phyloP scores from a whole-genome alignment of 129 eudicot species.

The Cynara cardunculus region DNA sequence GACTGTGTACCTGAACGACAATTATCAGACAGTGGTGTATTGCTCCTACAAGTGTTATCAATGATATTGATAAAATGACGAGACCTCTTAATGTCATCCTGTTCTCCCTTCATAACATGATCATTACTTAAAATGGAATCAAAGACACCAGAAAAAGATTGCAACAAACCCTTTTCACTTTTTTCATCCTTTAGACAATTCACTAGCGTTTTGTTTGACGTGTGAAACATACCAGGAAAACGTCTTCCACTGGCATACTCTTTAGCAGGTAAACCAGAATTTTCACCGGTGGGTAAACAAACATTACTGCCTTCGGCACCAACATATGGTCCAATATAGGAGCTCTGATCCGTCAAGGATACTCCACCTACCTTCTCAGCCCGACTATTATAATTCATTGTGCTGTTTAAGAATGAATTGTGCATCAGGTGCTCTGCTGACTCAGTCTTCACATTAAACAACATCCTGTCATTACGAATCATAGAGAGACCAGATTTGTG shows the following conservation, averaged over 20 bases:
- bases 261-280: slow-evolving; percentile 21
- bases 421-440: slow-evolving; percentile 14
- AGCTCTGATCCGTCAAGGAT: background rate
- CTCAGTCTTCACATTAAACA: slow-evolving; percentile 22
- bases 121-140: slow-evolving; percentile 21
- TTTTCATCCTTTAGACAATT: slow-evolving; percentile 22
- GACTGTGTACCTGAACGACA: slow-evolving; percentile 5
- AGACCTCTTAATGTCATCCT: background rate
- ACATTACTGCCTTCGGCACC: background rate
- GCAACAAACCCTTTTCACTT: slow-evolving; percentile 12
- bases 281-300: slow-evolving; percentile 8
- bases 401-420: background rate
- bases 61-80: background rate
- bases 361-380: background rate
- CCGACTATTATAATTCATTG: background rate
- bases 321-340: slow-evolving; percentile 8
- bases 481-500: background rate
- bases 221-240: background rate
- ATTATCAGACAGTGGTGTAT: slow-evolving; percentile 15
- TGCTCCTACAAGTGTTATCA: slow-evolving; percentile 15
- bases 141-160: slow-evolving; percentile 15
- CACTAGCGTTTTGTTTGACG: slow-evolving; percentile 15
- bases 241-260: background rate
- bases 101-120: slow-evolving; percentile 24
- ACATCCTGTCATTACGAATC: slow-evolving; percentile 14